These are phyloP conservation scores for Trypanosoma avium DNA, from an alignment of 208 protist genomes.

Conservation along the genomic window DNA sequence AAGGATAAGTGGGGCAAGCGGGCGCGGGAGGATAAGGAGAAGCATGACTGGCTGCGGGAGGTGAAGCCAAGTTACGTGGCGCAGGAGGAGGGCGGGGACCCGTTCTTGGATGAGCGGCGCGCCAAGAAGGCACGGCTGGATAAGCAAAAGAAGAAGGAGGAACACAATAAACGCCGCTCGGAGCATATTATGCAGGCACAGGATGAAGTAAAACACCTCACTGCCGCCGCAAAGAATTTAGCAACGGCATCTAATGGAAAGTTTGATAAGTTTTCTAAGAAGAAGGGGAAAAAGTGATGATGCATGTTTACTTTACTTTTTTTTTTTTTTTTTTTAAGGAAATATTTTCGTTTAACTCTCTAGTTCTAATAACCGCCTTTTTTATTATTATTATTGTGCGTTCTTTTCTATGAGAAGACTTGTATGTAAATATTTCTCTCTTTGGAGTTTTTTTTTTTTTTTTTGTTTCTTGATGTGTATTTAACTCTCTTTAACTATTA, in stretches of 20 bases:
- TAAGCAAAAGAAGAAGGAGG: conserved; percentile 89
- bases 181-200: conserved; percentile 68
- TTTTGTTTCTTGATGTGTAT: neutral
- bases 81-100: conserved; percentile 86
- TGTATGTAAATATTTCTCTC: too few species aligned
- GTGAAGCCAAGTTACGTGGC: conserved; percentile 87
- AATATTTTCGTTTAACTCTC: too few species aligned
- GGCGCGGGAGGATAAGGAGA: conserved; percentile 84
- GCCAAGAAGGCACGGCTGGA: conserved; percentile 84
- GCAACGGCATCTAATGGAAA: conserved; percentile 92
- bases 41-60: conserved; percentile 93
- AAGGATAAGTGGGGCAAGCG: conserved; percentile 93
- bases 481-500: neutral
- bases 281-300: conserved; percentile 28
- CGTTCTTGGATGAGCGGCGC: conserved; percentile 89
- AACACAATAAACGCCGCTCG: conserved; percentile 86
- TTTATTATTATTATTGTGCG: too few species aligned
- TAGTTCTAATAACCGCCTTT: too few species aligned
- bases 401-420: too few species aligned
- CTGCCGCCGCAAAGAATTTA: conserved; percentile 60
- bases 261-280: conserved; percentile 65
- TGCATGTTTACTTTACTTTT: neutral
- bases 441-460: too few species aligned
- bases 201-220: conserved; percentile 84
- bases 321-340: conserved; percentile 1